Percentiles rank a stretch among this genome's conserved stretches.
These are phyloP conservation scores for Vaccinium darrowii DNA, from an alignment of 148 eudicot species.

Conservation along the genomic window DNA sequence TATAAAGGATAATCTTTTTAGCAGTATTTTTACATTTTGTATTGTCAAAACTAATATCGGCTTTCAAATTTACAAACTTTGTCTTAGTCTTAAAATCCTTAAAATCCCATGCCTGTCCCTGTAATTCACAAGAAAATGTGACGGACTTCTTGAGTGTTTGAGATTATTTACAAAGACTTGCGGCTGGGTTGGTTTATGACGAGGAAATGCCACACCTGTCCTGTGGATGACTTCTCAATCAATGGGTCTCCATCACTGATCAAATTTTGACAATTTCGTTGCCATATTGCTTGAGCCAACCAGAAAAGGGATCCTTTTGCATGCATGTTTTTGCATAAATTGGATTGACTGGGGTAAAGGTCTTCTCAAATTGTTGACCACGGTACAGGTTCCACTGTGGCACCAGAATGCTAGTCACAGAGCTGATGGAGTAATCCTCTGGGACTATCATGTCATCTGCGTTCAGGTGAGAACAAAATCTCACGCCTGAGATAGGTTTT, in stretches of 20 bases:
- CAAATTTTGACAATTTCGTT: not conserved
- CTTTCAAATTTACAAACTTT: too few species aligned
- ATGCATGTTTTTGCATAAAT: not conserved
- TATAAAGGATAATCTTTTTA: too few species aligned
- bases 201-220: not conserved
- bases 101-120: too few species aligned
- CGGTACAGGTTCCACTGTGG: slow-evolving; percentile 85
- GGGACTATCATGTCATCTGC: slow-evolving; percentile 97
- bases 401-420: slow-evolving; percentile 95
- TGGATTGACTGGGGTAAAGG: not conserved
- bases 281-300: not conserved
- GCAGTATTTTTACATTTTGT: too few species aligned
- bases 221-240: not conserved
- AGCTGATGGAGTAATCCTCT: slow-evolving; percentile 81
- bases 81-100: too few species aligned
- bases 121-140: not conserved
- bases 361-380: not conserved
- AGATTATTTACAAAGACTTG: not conserved
- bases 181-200: not conserved
- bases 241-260: not conserved
- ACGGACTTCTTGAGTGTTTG: not conserved
- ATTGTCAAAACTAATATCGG: too few species aligned
- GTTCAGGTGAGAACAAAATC: slow-evolving; percentile 54
- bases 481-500: not conserved
- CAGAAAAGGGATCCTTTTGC: not conserved